Evolutionary conservation across 768 basidiomycete species (phyloP), one percentile per base, ranked within the genome.

Genomic region (Lentinula guzmanii): DNA sequence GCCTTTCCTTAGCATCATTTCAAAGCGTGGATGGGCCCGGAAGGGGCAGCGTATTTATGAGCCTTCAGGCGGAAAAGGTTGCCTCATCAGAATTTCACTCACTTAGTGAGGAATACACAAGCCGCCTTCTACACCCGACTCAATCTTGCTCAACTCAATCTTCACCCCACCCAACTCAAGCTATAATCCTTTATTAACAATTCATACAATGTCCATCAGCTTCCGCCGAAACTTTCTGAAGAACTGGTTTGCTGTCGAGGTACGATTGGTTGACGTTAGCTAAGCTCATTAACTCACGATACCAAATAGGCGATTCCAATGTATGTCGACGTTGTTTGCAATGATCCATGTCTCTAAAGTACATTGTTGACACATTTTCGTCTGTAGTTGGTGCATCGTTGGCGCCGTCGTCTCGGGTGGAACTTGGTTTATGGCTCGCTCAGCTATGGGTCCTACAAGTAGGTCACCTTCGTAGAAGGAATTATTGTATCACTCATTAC

Each of bases 401-500:
- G 83, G 83, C 50, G 51, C 77, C 41, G 78, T 79, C 24, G 72
- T 77, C 46, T 74, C 69, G 35, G 80, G 80, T 61, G 81, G 80
- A 55, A 42, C 50, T 34, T 80, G 74, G 77, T 82, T 82, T 64
- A 52, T 78, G 21, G 64, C 61, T 53, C 74, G 77, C 18, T 77
- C 82, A 15, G 78, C 81, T 1, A 59, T 50, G 21, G 74, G 73
- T n/a, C 73, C 73, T 28, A 61, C 70, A 10, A 73, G 73, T 74
- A 48, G 52, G 28, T 21, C 24, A 28, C 11, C 55, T 43, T 31
- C 6, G 37, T 7, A n/a, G 7, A 4, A n/a, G 10, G 35, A 13
- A 39, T 28, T 28, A 58, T 43, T n/a, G 28, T 48, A 24, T 48
- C 31, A 7, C 46, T 50, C 4, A 33, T 43, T 31, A 16, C 5